Evolutionary conservation across 495 filamentous ascomycete genomes (phyloP), one percentile per base, ranked within the genome.

Genomic region (Lasiosphaeriaceae sp.): DNA sequence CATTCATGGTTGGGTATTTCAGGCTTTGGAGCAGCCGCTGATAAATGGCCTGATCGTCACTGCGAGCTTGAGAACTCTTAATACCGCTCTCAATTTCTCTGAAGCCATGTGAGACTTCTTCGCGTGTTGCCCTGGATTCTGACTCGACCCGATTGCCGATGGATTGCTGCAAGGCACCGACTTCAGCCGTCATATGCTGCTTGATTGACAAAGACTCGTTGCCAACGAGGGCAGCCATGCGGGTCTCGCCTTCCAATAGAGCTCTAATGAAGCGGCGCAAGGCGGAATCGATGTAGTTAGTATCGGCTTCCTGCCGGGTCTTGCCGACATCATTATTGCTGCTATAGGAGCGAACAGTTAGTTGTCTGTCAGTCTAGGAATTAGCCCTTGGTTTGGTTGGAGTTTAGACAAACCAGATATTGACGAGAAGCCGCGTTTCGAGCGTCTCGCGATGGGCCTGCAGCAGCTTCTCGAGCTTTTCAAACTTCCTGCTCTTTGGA

Each of bases 281-380:
- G 9, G 29, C 49, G n/a, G 17, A 7, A 20, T 54, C 22, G 26
- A 59, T 44, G 3, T 14, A 44, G 21, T 29, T 35, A 16, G 54
- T 54, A 7, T 17, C 19, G 20, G n/a, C 16, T 19, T 46, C 26
- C 21, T 59, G 56, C 19, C 9, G 17, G 23, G 45, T 20, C 3
- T 29, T 26, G 31, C 50, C 43, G 22, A 50, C 56, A 34, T 59
- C 50, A 7, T 44, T 23, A 21, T 44, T 54, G 50, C 11, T 45
- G 50, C 56, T 41, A 12, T 7, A 6, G 14, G 26, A 9, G 26
- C 9, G 26, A 31, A 9, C 9, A 9, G 26, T n/a, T n/a, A n/a
- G n/a, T n/a, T 31, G 26, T 31, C 26, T 3, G 26, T 31, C 9
- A 3, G 9, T 3, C 26, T 31, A 31, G 26, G 26, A 3, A n/a